Percentiles rank a stretch among this genome's conserved stretches.
Conservation (phyloP, 2,329 filamentous ascomycete species). For the Fusarium protoensiforme region DNA sequence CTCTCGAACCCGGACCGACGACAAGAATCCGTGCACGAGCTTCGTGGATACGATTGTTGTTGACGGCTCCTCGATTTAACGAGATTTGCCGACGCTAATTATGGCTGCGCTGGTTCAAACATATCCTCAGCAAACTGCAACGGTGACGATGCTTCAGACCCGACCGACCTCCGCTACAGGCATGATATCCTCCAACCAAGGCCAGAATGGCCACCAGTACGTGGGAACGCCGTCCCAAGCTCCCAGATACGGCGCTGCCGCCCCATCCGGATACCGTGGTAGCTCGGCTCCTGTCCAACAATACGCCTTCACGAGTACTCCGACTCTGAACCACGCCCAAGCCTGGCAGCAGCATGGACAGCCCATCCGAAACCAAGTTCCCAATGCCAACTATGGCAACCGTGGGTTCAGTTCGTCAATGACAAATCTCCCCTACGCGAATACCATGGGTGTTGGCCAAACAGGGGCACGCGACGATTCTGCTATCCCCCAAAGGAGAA, state of each 20-base stretch:
- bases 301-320: constrained; percentile 80
- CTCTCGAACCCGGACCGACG: constrained; percentile 18
- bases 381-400: constrained; percentile 42
- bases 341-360: constrained; percentile 60
- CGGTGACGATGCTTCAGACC: constrained; percentile 80
- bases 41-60: constrained; percentile 30
- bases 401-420: constrained; percentile 54
- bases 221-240: constrained; percentile 49
- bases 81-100: constrained; percentile 50
- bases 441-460: constrained; percentile 48
- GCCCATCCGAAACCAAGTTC: constrained; percentile 30
- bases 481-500: constrained; percentile 55
- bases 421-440: constrained; percentile 53
- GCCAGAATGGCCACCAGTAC: constrained; percentile 64
- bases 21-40: constrained; percentile 24
- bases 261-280: constrained; percentile 64
- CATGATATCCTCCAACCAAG: constrained; percentile 62
- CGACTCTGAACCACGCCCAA: constrained; percentile 67
- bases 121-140: constrained; percentile 79
- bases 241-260: constrained; percentile 48
- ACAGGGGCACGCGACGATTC: constrained; percentile 65
- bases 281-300: constrained; percentile 74
- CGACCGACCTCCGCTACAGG: constrained; percentile 67
- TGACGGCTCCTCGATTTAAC: constrained; percentile 21
- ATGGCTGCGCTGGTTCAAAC: constrained; percentile 90